Percentiles rank a stretch among this genome's conserved stretches.
Conservation (phyloP, 805 yeast species). For the Clavispora fructus region DNA sequence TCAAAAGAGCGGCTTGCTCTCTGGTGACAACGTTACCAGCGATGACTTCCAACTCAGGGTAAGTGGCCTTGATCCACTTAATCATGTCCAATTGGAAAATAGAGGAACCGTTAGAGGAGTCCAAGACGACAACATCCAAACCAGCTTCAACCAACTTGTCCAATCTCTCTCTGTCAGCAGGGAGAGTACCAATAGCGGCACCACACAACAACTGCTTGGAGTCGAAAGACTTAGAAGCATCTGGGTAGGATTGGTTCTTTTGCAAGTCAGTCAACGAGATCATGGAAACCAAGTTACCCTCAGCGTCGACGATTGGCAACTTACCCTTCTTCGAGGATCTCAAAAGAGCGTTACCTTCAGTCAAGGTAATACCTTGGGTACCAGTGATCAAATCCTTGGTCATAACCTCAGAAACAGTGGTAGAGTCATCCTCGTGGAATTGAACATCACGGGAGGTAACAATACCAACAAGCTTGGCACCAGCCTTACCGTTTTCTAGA, state of each 20-base stretch:
- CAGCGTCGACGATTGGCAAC: slow-evolving; percentile 81
- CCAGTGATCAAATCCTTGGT: slow-evolving; percentile 85
- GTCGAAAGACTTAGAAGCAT: slow-evolving; percentile 86
- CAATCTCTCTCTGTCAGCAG: slow-evolving; percentile 82
- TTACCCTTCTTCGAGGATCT: slow-evolving; percentile 96
- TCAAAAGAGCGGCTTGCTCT: slow-evolving; percentile 93
- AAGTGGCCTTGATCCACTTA: slow-evolving; percentile 78
- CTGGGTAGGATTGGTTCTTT: slow-evolving; percentile 90
- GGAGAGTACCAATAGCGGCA: slow-evolving; percentile 96
- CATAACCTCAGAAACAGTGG: slow-evolving; percentile 76
- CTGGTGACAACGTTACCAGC: slow-evolving; percentile 99
- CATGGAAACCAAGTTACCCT: slow-evolving; percentile 76
- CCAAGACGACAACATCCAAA: slow-evolving; percentile 90
- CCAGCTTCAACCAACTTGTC: slow-evolving; percentile 87
- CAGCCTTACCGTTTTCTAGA: slow-evolving; percentile 76
- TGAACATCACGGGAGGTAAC: slow-evolving; percentile 96
- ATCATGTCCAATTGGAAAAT: slow-evolving; percentile 91
- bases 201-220: slow-evolving; percentile 97
- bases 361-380: slow-evolving; percentile 69
- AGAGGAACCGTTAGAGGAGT: slow-evolving; percentile 98
- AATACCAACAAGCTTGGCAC: slow-evolving; percentile 90
- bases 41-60: slow-evolving; percentile 79
- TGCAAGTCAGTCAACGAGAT: slow-evolving; percentile 94
- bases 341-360: slow-evolving; percentile 85
- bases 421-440: slow-evolving; percentile 71